Evolutionary conservation across 257 asterid genomes (phyloP).

Genomic region (Penstemon davidsonii): DNA sequence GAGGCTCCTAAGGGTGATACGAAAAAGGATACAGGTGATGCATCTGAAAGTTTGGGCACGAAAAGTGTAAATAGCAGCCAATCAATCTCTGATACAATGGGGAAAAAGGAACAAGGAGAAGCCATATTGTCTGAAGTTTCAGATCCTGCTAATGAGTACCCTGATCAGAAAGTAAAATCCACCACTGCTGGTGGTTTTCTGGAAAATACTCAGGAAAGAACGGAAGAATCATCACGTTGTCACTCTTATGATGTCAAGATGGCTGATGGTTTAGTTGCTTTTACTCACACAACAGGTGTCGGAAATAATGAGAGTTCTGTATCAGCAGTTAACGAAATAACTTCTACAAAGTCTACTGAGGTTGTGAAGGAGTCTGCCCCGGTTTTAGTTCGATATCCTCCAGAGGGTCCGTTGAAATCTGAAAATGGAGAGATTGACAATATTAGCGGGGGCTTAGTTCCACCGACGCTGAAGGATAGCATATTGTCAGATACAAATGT

Average conservation of each 20-base stretch:
- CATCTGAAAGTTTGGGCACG: conserved; percentile 29
- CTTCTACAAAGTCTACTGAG: conserved; percentile 28
- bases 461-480: conserved; percentile 52
- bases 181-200: conserved; percentile 16
- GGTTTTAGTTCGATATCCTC: conserved; percentile 31
- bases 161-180: conserved; percentile 35
- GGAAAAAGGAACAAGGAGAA: conserved; percentile 37
- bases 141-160: conserved; percentile 32
- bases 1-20: conserved; percentile 32
- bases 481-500: conserved; percentile 46
- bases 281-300: no score
- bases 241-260: conserved; percentile 24
- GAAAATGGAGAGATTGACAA: conserved; percentile 42
- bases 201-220: no score
- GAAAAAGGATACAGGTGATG: conserved; percentile 21
- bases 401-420: conserved; percentile 38
- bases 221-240: no score
- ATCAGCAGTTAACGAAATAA: conserved; percentile 33
- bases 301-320: conserved; percentile 20
- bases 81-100: conserved; percentile 32
- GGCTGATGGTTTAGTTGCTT: conserved; percentile 4
- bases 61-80: conserved; percentile 27
- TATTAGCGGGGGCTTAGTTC: conserved; percentile 27
- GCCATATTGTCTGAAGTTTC: conserved; percentile 30
- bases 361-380: conserved; percentile 35